Evolutionary conservation across 805 yeast genomes (phyloP).

Genomic region (Myxozyma vanderwaltii): DNA sequence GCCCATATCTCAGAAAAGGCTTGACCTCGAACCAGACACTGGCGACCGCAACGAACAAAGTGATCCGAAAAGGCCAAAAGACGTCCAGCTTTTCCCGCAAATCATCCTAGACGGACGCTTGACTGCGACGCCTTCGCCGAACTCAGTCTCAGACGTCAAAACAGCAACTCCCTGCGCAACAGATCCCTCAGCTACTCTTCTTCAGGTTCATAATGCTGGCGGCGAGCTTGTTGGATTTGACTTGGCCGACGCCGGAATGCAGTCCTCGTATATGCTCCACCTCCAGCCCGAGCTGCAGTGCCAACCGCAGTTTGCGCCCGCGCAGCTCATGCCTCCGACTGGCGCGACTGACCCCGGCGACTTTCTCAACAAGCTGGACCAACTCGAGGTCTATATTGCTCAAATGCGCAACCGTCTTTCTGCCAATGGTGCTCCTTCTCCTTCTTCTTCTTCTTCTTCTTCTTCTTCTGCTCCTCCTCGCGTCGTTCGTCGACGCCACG

Average conservation of each 20-base stretch:
- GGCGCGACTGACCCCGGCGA: conserved; percentile 20
- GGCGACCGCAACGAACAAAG: neutral
- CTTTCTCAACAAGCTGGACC: conserved; percentile 29
- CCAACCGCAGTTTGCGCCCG: conserved; percentile 10
- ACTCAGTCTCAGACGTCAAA: conserved; percentile 4
- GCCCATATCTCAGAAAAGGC: neutral
- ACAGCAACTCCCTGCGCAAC: conserved; percentile 32
- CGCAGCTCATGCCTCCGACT: conserved; percentile 7
- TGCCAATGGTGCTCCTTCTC: neutral
- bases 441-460: neutral
- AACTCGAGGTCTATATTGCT: conserved; percentile 30
- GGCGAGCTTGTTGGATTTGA: conserved; percentile 33
- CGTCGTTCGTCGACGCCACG: conserved; percentile 32
- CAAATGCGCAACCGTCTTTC: conserved; percentile 29
- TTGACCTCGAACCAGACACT: neutral
- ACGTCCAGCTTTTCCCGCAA: conserved; percentile 26
- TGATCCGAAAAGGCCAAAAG: neutral
- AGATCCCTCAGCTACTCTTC: conserved; percentile 20
- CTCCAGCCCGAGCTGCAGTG: conserved; percentile 20
- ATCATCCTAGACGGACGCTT: conserved; percentile 27
- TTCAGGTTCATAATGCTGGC: conserved; percentile 30
- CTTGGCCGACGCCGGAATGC: conserved; percentile 22
- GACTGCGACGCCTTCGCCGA: conserved; percentile 13
- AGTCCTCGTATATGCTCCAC: conserved; percentile 28
- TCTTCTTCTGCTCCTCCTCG: conserved; percentile 7